phyloP scores from a whole-genome alignment of 1,139 yeast species.

The Lizanozyma gosingica region DNA sequence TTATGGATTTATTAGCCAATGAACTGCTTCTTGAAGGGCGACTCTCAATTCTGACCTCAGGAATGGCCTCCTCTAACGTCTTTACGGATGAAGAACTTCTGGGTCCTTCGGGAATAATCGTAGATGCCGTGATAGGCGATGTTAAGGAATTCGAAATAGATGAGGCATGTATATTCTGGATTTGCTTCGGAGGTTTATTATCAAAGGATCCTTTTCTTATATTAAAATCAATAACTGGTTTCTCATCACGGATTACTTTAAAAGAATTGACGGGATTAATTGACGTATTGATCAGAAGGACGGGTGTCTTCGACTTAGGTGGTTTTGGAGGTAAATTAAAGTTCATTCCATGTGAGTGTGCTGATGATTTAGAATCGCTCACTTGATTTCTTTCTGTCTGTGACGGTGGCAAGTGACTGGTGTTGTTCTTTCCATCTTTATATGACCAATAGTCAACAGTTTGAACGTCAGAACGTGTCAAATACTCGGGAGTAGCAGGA shows the following conservation, averaged over 20 bases:
- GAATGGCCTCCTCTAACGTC: conserved; percentile 60
- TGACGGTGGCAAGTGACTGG: background rate
- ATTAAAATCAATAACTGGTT: background rate
- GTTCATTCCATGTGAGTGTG: background rate
- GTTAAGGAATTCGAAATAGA: background rate
- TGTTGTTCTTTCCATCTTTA: conserved; percentile 29
- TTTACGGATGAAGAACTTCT: conserved; percentile 45
- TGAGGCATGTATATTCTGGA: background rate
- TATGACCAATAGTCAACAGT: conserved; percentile 53
- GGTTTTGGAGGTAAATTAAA: conserved; percentile 6
- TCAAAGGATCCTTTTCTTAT: background rate
- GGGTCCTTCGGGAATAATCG: background rate
- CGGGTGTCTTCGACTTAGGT: conserved; percentile 9
- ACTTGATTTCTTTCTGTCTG: conserved; percentile 6
- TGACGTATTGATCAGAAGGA: conserved; percentile 19
- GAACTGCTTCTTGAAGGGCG: conserved; percentile 43
- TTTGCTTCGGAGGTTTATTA: background rate
- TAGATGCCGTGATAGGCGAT: conserved; percentile 2
- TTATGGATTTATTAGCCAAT: conserved; percentile 7
- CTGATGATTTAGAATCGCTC: background rate
- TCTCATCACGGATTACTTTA: background rate
- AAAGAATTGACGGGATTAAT: background rate
- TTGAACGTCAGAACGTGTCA: conserved; percentile 27
- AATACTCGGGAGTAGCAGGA: conserved; percentile 55
- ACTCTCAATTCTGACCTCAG: conserved; percentile 69